Percentiles rank a stretch among this genome's conserved stretches.
Conservation (phyloP, 331 rosid species). For the Acacia concinna region DNA sequence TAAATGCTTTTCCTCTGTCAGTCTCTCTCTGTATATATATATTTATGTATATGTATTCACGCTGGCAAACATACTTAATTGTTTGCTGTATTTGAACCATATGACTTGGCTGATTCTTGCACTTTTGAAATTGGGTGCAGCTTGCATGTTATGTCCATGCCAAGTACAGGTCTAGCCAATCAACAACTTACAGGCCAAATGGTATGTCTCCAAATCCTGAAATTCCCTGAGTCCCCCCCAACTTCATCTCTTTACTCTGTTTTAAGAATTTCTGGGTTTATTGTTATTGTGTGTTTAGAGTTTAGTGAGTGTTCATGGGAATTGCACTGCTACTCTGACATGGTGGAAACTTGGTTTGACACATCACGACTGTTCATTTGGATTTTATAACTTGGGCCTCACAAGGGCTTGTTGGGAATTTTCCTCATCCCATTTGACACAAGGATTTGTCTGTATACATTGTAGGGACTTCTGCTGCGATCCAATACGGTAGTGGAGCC, state of each 20-base stretch:
- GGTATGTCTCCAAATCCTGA: conserved; percentile 44
- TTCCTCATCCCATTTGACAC: background rate
- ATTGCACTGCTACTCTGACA: background rate
- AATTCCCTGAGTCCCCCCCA: background rate
- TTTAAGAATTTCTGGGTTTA: conserved; percentile 10
- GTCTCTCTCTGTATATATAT: background rate
- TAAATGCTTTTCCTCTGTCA: conserved; percentile 71
- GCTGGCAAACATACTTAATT: too few relatives aligned
- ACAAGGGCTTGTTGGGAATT: background rate
- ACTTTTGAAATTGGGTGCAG: conserved; percentile 52
- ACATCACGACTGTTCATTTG: background rate
- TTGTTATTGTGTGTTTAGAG: background rate
- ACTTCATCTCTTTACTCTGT: background rate
- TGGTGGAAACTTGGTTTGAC: background rate
- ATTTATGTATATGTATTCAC: too few relatives aligned
- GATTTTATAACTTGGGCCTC: background rate
- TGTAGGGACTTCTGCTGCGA: conserved; percentile 73
- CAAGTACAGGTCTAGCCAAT: conserved; percentile 59
- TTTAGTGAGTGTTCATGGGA: too few relatives aligned
- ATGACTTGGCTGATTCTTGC: background rate
- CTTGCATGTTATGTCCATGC: conserved; percentile 80
- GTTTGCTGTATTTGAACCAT: background rate
- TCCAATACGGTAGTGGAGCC: conserved; percentile 74
- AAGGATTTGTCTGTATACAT: background rate
- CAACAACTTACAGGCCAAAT: conserved; percentile 62